Conservation (phyloP, 371 early-diverging fungal genomes). For the Conidiobolus incongruus region DNA sequence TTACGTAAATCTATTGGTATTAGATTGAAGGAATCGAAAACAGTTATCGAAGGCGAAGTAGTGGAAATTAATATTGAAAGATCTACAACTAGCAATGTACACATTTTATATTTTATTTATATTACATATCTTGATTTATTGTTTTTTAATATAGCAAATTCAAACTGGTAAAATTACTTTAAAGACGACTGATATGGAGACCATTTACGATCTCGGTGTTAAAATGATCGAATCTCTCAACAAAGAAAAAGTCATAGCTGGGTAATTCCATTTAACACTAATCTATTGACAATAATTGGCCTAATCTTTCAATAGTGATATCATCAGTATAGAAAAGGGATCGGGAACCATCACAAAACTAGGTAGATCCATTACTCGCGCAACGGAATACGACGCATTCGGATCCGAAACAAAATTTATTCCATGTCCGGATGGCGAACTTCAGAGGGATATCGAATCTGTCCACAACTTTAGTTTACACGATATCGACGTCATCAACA, state of each 20-base stretch:
- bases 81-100: slow-evolving; percentile 66
- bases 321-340: slow-evolving; percentile 96
- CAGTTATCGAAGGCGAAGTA: slow-evolving; percentile 98
- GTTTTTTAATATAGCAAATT: slow-evolving; percentile 23
- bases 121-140: not conserved
- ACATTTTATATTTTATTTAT: slow-evolving; percentile 7
- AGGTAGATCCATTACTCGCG: slow-evolving; percentile 83
- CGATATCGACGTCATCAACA: slow-evolving; percentile 99
- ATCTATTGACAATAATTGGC: not conserved
- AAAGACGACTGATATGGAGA: slow-evolving; percentile 99
- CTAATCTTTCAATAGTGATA: slow-evolving; percentile 38
- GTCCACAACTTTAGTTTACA: slow-evolving; percentile 95
- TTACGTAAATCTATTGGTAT: slow-evolving; percentile 94
- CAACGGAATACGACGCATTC: slow-evolving; percentile 92
- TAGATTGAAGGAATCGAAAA: slow-evolving; percentile 93
- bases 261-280: slow-evolving; percentile 19
- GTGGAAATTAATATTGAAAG: slow-evolving; percentile 94
- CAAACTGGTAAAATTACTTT: slow-evolving; percentile 92
- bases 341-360: slow-evolving; percentile 94
- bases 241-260: slow-evolving; percentile 93
- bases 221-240: slow-evolving; percentile 95
- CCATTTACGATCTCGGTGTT: slow-evolving; percentile 93
- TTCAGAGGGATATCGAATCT: slow-evolving; percentile 87
- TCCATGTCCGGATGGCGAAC: slow-evolving; percentile 97
- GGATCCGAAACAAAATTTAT: slow-evolving; percentile 81